Evolutionary conservation across 768 basidiomycete genomes (phyloP).

Genomic region (Albatrellus ellisii): DNA sequence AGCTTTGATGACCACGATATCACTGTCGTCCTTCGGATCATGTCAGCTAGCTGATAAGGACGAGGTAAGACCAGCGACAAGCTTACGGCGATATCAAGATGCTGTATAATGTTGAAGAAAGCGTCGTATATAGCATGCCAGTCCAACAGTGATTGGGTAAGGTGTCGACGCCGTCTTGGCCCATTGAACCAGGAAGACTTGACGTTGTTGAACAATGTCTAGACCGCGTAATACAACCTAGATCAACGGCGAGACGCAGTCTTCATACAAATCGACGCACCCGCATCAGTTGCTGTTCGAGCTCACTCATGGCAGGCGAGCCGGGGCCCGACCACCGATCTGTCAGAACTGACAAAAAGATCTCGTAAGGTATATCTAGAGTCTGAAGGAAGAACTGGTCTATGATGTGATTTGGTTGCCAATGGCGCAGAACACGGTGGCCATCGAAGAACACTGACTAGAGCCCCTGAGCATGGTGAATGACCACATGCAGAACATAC

Average conservation of each 20-base stretch:
- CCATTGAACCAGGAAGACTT: conserved; percentile 58
- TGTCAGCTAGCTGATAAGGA: neutral
- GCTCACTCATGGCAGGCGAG: conserved; percentile 25
- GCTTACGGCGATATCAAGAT: conserved; percentile 14
- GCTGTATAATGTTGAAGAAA: conserved; percentile 19
- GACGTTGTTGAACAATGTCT: conserved; percentile 49
- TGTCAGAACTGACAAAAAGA: conserved; percentile 26
- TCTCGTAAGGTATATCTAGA: conserved; percentile 39
- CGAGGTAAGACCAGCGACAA: neutral
- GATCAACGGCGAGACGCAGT: neutral
- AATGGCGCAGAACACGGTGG: conserved; percentile 16
- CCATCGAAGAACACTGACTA: conserved; percentile 4
- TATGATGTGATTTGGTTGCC: conserved; percentile 46
- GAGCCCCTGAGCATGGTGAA: conserved; percentile 2
- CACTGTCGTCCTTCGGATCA: conserved; percentile 9
- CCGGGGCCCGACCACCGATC: conserved; percentile 25
- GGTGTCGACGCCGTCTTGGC: conserved; percentile 47
- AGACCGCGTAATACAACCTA: conserved; percentile 3
- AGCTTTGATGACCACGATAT: conserved; percentile 4
- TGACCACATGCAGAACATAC: conserved; percentile 3
- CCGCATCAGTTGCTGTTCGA: conserved; percentile 27
- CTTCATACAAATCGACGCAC: conserved; percentile 16
- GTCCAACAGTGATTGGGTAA: conserved; percentile 47
- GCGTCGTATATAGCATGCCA: conserved; percentile 55
- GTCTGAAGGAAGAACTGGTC: conserved; percentile 38